Percentiles rank a stretch among this genome's conserved stretches.
Evolutionary conservation across 2,329 filamentous ascomycete species (phyloP).

Genomic region (Ceratocystis diversiconidia): DNA sequence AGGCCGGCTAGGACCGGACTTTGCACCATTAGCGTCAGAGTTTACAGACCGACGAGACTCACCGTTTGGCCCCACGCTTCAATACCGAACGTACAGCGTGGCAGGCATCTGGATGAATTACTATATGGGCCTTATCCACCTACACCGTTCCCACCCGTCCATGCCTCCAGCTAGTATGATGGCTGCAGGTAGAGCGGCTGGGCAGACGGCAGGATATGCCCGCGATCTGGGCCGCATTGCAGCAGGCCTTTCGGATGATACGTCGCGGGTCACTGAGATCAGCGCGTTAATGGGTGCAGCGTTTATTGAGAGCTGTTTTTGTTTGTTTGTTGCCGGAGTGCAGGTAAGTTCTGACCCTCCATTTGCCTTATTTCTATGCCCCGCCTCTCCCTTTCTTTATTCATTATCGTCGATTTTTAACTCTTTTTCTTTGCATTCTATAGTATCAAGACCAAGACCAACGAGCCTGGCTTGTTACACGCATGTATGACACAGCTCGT

Average conservation of each 20-base stretch:
- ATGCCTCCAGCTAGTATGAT: conserved; percentile 89
- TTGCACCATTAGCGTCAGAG: conserved; percentile 59
- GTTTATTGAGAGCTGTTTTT: conserved; percentile 68
- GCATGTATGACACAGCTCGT: conserved; percentile 59
- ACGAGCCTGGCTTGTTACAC: conserved; percentile 61
- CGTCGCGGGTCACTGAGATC: conserved; percentile 40
- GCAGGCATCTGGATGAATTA: conserved; percentile 78
- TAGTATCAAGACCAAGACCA: conserved; percentile 60
- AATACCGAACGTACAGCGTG: conserved; percentile 78
- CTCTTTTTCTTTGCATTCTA: conserved; percentile 17
- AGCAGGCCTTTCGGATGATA: conserved; percentile 51
- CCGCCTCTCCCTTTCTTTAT: neutral
- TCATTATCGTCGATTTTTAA: neutral
- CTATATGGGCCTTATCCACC: conserved; percentile 69
- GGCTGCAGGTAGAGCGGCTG: conserved; percentile 64
- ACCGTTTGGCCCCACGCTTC: conserved; percentile 68
- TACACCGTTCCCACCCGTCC: conserved; percentile 68
- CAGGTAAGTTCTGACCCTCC: conserved; percentile 33
- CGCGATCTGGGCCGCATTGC: conserved; percentile 66
- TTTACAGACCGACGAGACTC: conserved; percentile 45
- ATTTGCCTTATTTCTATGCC: neutral
- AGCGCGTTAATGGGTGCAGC: conserved; percentile 68
- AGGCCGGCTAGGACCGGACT: conserved; percentile 55
- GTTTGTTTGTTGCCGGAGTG: conserved; percentile 75
- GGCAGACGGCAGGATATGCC: conserved; percentile 55